A percentile compares a stretch with the other conserved stretches of the same genome.
Evolutionary conservation across 2,329 filamentous ascomycete species (phyloP).

Genomic region (Chrysoporthe deuterocubensis): DNA sequence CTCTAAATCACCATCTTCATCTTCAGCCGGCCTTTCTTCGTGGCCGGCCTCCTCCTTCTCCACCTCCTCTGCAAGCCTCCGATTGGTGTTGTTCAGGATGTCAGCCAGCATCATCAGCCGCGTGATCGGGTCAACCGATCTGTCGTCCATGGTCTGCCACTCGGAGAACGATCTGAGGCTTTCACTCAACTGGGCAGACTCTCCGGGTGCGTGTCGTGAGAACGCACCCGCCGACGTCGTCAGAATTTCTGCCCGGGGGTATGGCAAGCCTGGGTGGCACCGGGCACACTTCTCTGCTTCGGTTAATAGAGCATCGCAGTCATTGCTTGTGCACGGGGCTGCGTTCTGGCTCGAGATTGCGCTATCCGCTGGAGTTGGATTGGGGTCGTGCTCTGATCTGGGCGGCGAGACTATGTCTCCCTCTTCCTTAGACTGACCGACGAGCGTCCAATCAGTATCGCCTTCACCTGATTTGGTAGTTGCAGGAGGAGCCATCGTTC

Average conservation of each 20-base stretch:
- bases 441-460: background rate
- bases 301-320: background rate
- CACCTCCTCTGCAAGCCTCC: background rate
- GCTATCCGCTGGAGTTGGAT: background rate
- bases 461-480: background rate
- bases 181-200: background rate
- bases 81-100: background rate
- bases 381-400: background rate
- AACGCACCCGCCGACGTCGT: background rate
- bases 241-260: background rate
- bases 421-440: background rate
- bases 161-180: background rate
- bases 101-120: constrained; percentile 1
- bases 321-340: background rate
- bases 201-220: background rate
- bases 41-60: background rate
- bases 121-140: background rate
- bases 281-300: background rate
- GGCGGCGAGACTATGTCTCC: background rate
- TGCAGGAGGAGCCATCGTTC: background rate
- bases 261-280: background rate
- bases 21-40: background rate
- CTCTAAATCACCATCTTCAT: background rate
- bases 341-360: background rate
- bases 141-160: background rate